A percentile compares a stretch with the other conserved stretches of the same genome.
These are phyloP conservation scores for Prunus dulcis DNA, from an alignment of 306 rosid genomes.

Conservation along the genomic window DNA sequence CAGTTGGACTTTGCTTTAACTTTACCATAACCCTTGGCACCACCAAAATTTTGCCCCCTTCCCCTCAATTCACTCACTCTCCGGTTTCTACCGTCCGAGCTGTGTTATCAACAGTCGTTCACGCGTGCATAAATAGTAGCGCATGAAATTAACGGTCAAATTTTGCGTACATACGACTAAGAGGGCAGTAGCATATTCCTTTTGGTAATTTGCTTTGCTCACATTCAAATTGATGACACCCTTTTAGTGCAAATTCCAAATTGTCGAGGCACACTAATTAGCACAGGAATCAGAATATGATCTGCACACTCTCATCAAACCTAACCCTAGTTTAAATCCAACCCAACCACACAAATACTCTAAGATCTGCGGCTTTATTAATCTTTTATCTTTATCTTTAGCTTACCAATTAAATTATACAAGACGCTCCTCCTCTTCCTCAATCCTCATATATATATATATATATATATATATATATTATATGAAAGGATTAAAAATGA, in stretches of 20 bases:
- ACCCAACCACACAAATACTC: neutral
- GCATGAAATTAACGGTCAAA: too few relatives aligned
- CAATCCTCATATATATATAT: neutral
- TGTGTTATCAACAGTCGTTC: too few relatives aligned
- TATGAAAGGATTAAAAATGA: neutral
- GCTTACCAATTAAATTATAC: neutral
- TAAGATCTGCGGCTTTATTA: constrained; percentile 5
- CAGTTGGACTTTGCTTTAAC: constrained; percentile 27
- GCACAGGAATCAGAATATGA: constrained; percentile 18
- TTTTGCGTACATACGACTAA: neutral
- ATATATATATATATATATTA: neutral
- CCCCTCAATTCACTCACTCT: neutral
- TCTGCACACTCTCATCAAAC: neutral
- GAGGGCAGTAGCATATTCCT: constrained; percentile 7
- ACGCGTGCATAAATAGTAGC: too few relatives aligned
- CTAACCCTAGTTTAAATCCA: constrained; percentile 10
- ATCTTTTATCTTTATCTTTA: neutral
- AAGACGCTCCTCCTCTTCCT: neutral
- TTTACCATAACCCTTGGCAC: constrained; percentile 7
- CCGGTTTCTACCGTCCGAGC: too few relatives aligned
- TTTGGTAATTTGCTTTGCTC: neutral
- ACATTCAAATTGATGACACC: constrained; percentile 1
- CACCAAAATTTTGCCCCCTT: constrained; percentile 3
- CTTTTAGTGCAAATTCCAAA: neutral
- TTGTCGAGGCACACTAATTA: neutral